These are phyloP conservation scores for Sesbania bispinosa DNA, from an alignment of 306 rosid species.

Conservation along the genomic window DNA sequence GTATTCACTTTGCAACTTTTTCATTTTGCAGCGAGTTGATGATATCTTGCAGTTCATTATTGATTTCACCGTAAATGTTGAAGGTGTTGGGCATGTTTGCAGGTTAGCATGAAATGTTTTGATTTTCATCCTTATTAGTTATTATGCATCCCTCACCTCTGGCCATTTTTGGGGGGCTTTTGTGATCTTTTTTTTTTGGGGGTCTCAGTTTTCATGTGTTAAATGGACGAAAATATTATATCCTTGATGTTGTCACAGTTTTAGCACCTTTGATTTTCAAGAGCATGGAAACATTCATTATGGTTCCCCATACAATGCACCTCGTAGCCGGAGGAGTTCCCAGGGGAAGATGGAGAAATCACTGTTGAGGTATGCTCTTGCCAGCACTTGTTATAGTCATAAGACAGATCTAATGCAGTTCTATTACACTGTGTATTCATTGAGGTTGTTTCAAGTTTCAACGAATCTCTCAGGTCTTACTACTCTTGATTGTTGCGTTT, in stretches of 20 bases:
- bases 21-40: slow-evolving; percentile 75
- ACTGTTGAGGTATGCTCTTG: slow-evolving; percentile 64
- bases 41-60: slow-evolving; percentile 83
- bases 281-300: slow-evolving; percentile 76
- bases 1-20: slow-evolving; percentile 15
- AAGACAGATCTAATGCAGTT: not conserved
- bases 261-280: slow-evolving; percentile 74
- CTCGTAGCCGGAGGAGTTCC: slow-evolving; percentile 65
- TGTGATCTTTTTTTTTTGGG: not conserved
- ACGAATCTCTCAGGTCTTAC: not conserved
- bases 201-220: not conserved
- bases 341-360: slow-evolving; percentile 99
- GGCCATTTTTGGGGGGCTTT: not conserved
- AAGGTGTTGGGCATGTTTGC: slow-evolving; percentile 99
- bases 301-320: slow-evolving; percentile 65
- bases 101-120: slow-evolving; percentile 47
- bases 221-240: not conserved
- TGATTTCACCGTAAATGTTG: slow-evolving; percentile 74
- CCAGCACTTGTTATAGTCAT: not conserved
- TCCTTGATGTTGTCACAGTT: slow-evolving; percentile 45
- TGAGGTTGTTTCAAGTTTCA: slow-evolving; percentile 2
- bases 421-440: not conserved
- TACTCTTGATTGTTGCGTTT: not conserved
- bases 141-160: not conserved
- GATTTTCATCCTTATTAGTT: not conserved